Conservation (phyloP, 129 eudicot species). For the Sambucus nigra region DNA sequence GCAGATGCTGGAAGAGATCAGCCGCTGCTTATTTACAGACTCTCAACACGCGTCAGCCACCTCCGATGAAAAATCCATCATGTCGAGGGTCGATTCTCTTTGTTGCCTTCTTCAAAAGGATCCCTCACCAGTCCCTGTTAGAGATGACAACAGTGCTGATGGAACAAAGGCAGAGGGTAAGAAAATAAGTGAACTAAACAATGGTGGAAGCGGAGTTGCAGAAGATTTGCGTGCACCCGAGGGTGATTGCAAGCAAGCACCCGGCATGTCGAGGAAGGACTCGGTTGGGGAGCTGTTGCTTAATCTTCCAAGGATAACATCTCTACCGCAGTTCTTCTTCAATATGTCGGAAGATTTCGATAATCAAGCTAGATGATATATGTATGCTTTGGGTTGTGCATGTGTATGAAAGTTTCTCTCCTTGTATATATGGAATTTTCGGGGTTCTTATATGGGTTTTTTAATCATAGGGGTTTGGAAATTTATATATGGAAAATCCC, state of each 20-base stretch:
- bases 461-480: not conserved
- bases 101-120: slow-evolving; percentile 87
- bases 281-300: slow-evolving; percentile 81
- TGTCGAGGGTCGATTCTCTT: slow-evolving; percentile 82
- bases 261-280: slow-evolving; percentile 66
- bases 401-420: not conserved
- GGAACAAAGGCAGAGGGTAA: slow-evolving; percentile 14
- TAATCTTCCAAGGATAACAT: slow-evolving; percentile 82
- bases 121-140: slow-evolving; percentile 25
- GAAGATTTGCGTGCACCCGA: slow-evolving; percentile 13
- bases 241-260: slow-evolving; percentile 24
- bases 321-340: slow-evolving; percentile 66
- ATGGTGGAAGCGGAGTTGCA: slow-evolving; percentile 19
- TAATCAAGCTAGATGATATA: slow-evolving; percentile 34
- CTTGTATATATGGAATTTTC: not conserved
- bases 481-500: not conserved
- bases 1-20: slow-evolving; percentile 61
- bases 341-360: slow-evolving; percentile 43
- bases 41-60: slow-evolving; percentile 32
- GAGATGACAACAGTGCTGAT: slow-evolving; percentile 14
- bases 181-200: slow-evolving; percentile 11
- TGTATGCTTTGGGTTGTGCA: not conserved
- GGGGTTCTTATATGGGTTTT: not conserved
- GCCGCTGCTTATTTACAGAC: slow-evolving; percentile 64
- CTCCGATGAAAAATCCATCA: slow-evolving; percentile 67